Conservation (phyloP, 2,329 filamentous ascomycete genomes). For the Trichoderma sp. region DNA sequence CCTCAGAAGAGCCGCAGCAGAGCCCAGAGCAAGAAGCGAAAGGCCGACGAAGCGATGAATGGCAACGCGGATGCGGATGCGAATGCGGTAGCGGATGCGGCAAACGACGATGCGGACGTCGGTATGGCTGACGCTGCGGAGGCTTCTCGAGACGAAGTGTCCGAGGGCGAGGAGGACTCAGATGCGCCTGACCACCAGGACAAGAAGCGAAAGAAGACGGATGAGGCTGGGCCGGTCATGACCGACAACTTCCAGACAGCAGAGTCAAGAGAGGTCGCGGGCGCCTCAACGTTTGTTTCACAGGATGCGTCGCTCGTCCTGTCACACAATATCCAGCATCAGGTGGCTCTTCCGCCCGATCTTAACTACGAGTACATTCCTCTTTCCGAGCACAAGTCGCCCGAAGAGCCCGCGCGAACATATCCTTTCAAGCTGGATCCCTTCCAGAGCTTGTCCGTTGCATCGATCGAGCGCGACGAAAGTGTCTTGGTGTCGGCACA, state of each 20-base stretch:
- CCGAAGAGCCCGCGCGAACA: slow-evolving; percentile 78
- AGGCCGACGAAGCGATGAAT: slow-evolving; percentile 79
- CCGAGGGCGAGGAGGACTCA: slow-evolving; percentile 44
- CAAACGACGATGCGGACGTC: slow-evolving; percentile 35
- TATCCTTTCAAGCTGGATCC: slow-evolving; percentile 94
- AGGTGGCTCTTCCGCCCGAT: slow-evolving; percentile 91
- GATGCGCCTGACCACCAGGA: slow-evolving; percentile 55
- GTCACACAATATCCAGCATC: slow-evolving; percentile 97
- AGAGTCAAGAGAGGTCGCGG: slow-evolving; percentile 86
- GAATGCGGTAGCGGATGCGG: slow-evolving; percentile 19
- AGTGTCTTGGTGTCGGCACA: slow-evolving; percentile 96
- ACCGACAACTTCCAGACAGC: slow-evolving; percentile 95
- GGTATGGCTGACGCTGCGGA: slow-evolving; percentile 50
- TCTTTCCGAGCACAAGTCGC: slow-evolving; percentile 92
- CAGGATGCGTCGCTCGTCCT: slow-evolving; percentile 76
- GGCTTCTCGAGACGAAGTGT: slow-evolving; percentile 44
- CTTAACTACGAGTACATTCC: slow-evolving; percentile 93
- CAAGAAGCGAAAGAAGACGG: slow-evolving; percentile 69
- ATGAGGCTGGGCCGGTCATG: slow-evolving; percentile 74
- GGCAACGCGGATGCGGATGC: slow-evolving; percentile 30
- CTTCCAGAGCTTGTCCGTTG: slow-evolving; percentile 93
- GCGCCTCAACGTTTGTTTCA: slow-evolving; percentile 69
- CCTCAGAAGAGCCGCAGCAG: slow-evolving; percentile 56
- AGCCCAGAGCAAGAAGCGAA: slow-evolving; percentile 80
- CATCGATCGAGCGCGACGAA: slow-evolving; percentile 93